Evolutionary conservation across 306 rosid genomes (phyloP).

Genomic region (Malus domestica): DNA sequence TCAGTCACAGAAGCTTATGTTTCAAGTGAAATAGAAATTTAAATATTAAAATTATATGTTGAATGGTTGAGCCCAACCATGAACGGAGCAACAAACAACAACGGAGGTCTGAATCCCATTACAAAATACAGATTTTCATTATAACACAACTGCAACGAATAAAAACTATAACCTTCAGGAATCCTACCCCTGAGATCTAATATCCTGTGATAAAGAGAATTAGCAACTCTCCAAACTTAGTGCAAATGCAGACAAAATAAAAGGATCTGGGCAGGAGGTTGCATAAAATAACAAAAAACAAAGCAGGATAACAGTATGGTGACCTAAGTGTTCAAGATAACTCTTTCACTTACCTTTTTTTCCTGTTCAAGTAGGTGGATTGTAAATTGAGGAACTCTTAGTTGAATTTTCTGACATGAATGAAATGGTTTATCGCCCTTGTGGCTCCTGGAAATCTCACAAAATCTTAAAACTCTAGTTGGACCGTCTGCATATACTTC

Average conservation of each 20-base stretch:
- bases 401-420: conserved; percentile 52
- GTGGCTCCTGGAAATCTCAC: conserved; percentile 58
- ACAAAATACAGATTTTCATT: not conserved
- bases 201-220: not conserved
- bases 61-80: not conserved
- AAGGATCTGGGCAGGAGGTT: not conserved
- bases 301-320: conserved; percentile 7
- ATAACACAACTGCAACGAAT: not conserved
- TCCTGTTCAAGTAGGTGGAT: conserved; percentile 60
- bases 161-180: not conserved
- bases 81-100: conserved; percentile 7
- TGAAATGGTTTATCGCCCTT: conserved; percentile 36
- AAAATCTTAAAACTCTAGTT: conserved; percentile 74
- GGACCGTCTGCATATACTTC: conserved; percentile 97
- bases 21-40: not conserved
- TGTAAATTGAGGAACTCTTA: conserved; percentile 61
- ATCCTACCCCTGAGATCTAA: not conserved
- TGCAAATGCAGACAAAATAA: not conserved
- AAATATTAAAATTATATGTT: not conserved
- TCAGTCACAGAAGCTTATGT: not conserved
- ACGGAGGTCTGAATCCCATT: not conserved
- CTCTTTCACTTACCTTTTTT: conserved; percentile 54
- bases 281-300: conserved; percentile 9
- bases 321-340: conserved; percentile 13
- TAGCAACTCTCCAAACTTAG: not conserved